Evolutionary conservation across 306 rosid genomes (phyloP).

Genomic region (Begonia masoniana): DNA sequence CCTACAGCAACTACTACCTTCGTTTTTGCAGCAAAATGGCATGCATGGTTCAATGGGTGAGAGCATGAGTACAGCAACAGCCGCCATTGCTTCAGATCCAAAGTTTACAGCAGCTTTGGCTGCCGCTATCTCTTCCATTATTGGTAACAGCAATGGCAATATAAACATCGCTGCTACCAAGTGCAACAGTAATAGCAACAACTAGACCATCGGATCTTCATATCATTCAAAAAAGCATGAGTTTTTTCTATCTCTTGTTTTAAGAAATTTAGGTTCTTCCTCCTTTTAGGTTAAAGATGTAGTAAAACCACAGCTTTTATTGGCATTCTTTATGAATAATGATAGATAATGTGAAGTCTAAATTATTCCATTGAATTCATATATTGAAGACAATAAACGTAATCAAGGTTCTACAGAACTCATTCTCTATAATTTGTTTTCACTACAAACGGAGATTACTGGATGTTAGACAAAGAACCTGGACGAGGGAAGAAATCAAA

Average conservation of each 20-base stretch:
- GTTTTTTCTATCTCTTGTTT: neutral
- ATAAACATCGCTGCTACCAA: slow-evolving; percentile 4
- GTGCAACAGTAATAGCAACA: slow-evolving; percentile 21
- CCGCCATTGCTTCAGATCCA: slow-evolving; percentile 55
- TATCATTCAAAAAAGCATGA: neutral
- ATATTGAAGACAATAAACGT: too few relatives aligned
- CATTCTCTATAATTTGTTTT: too few relatives aligned
- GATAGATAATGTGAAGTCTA: too few relatives aligned
- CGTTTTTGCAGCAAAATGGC: neutral
- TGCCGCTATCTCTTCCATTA: slow-evolving; percentile 42
- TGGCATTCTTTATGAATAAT: too few relatives aligned
- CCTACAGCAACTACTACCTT: neutral
- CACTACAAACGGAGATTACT: too few relatives aligned
- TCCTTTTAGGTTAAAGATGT: too few relatives aligned
- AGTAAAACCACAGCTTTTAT: too few relatives aligned
- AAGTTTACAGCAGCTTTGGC: slow-evolving; percentile 49
- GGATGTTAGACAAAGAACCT: too few relatives aligned
- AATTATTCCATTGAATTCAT: too few relatives aligned
- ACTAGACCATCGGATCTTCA: slow-evolving; percentile 5
- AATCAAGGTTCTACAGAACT: too few relatives aligned
- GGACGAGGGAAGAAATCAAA: too few relatives aligned
- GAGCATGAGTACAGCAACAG: slow-evolving; percentile 41
- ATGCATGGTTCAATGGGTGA: slow-evolving; percentile 26
- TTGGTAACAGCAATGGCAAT: slow-evolving; percentile 17
- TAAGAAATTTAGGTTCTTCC: too few relatives aligned